Evolutionary conservation across 2,329 filamentous ascomycete genomes (phyloP), one percentile per base, ranked within the genome.

Genomic region (Botrytis porri): DNA sequence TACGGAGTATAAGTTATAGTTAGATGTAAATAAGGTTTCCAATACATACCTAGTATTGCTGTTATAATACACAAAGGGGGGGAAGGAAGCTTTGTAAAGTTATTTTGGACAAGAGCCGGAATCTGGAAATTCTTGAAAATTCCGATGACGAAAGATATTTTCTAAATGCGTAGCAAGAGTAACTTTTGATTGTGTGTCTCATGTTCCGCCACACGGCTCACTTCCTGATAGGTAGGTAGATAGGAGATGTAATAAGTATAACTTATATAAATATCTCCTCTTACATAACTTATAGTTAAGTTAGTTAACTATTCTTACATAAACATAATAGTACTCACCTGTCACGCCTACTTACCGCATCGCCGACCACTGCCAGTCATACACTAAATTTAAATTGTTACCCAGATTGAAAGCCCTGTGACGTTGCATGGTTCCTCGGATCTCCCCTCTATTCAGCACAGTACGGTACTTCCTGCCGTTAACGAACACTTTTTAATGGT

Each of bases 401-500:
- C 25, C 22, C 35, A 61, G 41, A 62, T 41, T 62, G 16, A 41
- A 41, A 63, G n/a, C 25, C 61, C 8, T 63, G 61, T 43, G 61
- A 43, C 61, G 61, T 63, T 63, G 37, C 25, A n/a, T 63, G 61
- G 61, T 63, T 63, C 51, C 51, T 57, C 51, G 51, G 51, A 57
- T 29, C n/a, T 43, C 61, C 61, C 61, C 61, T 41, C 37, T 39
- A 63, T 63, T 43, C 61, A 63, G 37, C 61, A 43, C 61, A 20
- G 29, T 43, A 29, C 20, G 43, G 32, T 66, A 7, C 62, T 39
- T 54, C 45, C 32, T 66, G 64, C 45, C 32, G 35, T 25, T 63
- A 67, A 69, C 66, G 35, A 69, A 60, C 37, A 25, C 59, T 57
- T 41, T 69, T 32, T 25, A 60, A 67, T 29, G 61, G 61, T 63